Evolutionary conservation across 768 basidiomycete genomes (phyloP), one percentile per base, ranked within the genome.

Genomic region (Amanita inopinata): DNA sequence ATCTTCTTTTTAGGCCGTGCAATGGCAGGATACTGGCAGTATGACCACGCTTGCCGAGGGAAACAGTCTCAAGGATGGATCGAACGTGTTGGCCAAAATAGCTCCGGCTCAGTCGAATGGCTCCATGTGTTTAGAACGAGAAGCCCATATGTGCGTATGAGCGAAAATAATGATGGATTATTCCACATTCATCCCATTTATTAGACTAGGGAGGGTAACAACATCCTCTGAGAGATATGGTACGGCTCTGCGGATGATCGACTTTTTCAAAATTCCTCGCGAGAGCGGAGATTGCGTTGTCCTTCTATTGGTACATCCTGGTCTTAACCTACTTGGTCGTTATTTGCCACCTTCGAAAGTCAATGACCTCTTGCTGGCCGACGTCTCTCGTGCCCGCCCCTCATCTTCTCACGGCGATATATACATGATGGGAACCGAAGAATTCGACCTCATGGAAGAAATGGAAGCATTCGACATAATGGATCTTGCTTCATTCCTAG

Each of bases 401-500:
- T 47, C 63, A 4, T 54, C 67, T 2, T 62, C 65, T 0, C 69
- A 73, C 48, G 67, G 61, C 5, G 80, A 78, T 48, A 56, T 67
- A 10, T 67, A 67, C 49, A 74, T 76, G 70, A 62, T 58, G 55
- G 70, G 62, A 4, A 57, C 64, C 10, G 70, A 72, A 43, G 73
- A 74, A 39, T 55, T 61, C 2, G 65, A 69, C 37, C 45, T 64
- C 33, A 55, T 63, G 35, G 78, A 76, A 41, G 76, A 73, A 42
- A 65, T 73, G 59, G 78, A 75, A 49, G 68, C 65, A 5, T 74
- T 75, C 38, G 80, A 81, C 53, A 73, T 82, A 38, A 83, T 86
- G 78, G 83, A 86, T 56, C 62, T 86, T 12, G 81, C 81, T 10
- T 74, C 80, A 0, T 86, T 84, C 58, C 65, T 86, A 2, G 82